phyloP scores from a whole-genome alignment of 805 yeast genomes.

The Kurtzmaniella cleridarum region DNA sequence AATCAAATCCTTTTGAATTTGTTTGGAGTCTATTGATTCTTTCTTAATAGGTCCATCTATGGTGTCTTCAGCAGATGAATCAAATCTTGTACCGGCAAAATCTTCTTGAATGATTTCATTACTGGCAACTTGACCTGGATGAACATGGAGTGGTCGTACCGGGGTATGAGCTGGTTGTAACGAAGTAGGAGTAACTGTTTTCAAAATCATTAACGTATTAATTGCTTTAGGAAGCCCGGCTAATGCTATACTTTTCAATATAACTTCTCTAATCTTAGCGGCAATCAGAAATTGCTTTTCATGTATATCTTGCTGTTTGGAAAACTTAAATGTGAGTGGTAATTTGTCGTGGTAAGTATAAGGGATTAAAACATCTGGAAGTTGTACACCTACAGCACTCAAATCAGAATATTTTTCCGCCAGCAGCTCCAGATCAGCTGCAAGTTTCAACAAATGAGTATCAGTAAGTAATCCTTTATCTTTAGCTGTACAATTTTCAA shows the following conservation, averaged over 20 bases:
- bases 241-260: conserved; percentile 73
- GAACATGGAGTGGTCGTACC: conserved; percentile 22
- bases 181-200: conserved; percentile 56
- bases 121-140: conserved; percentile 31
- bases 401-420: conserved; percentile 34
- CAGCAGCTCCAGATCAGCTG: conserved; percentile 35
- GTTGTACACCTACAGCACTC: conserved; percentile 34
- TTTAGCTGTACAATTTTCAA: conserved; percentile 20
- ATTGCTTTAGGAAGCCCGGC: conserved; percentile 83
- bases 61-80: conserved; percentile 22
- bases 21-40: conserved; percentile 23
- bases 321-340: conserved; percentile 32
- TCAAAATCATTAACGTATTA: conserved; percentile 64
- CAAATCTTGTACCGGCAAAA: conserved; percentile 32
- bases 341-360: conserved; percentile 31
- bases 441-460: conserved; percentile 26
- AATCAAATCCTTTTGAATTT: conserved; percentile 21
- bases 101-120: conserved; percentile 36
- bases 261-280: conserved; percentile 64
- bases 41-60: conserved; percentile 38
- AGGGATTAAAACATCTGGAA: conserved; percentile 39
- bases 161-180: conserved; percentile 20
- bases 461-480: conserved; percentile 28
- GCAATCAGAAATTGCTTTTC: conserved; percentile 35
- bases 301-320: conserved; percentile 28